These are phyloP conservation scores for Volvox africanus DNA, from an alignment of 139 green algal species.

Conservation along the genomic window DNA sequence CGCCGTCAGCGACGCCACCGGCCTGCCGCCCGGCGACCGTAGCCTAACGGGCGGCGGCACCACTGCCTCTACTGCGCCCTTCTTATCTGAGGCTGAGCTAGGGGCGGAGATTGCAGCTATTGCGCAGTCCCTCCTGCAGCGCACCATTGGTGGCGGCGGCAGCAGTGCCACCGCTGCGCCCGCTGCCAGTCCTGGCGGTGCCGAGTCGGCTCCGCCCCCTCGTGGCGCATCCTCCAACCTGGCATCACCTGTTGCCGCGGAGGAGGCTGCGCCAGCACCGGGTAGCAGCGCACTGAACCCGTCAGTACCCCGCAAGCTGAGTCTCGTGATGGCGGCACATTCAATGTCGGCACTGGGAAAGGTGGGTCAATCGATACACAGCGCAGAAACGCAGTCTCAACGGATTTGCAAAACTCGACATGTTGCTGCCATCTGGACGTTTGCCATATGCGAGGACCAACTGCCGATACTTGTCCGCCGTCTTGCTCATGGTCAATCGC, in stretches of 20 bases:
- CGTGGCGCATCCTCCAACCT: too few species aligned
- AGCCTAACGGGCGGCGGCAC: too few species aligned
- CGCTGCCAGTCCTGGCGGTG: background rate
- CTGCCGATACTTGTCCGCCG: too few species aligned
- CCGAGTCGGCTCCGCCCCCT: background rate
- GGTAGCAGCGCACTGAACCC: too few species aligned
- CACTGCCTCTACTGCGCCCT: background rate
- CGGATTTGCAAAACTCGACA: too few species aligned
- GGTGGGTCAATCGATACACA: background rate
- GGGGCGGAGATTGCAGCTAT: conserved; percentile 49
- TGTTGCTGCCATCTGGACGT: too few species aligned
- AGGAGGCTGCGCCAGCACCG: too few species aligned
- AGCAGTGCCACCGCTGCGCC: background rate
- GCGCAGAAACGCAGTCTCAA: too few species aligned
- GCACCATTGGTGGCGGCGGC: background rate
- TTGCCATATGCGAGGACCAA: too few species aligned
- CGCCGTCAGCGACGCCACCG: background rate
- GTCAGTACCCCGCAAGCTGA: conserved; percentile 6
- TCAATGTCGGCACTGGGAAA: conserved; percentile 46
- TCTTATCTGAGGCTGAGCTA: conserved; percentile 21
- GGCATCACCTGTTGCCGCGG: too few species aligned
- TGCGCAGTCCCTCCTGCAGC: conserved; percentile 48
- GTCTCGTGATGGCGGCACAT: conserved; percentile 19
- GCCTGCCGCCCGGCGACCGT: background rate
- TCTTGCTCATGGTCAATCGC: too few species aligned